Conservation (phyloP, 306 rosid species). For the Begonia loranthoides region DNA sequence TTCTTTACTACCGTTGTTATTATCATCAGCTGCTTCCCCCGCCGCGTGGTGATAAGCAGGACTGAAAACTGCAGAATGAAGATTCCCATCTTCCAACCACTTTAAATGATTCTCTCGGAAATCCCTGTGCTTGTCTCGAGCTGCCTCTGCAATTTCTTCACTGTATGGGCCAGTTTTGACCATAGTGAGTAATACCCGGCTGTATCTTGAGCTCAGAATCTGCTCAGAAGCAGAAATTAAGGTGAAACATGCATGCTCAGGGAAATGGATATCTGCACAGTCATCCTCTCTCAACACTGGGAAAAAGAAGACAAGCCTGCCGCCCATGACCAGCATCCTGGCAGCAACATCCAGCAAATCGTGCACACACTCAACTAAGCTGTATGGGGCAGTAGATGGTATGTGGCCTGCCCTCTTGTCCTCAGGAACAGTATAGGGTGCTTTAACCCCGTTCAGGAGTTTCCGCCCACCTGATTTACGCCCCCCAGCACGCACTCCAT, state of each 20-base stretch:
- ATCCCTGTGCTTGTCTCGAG: slow-evolving; percentile 48
- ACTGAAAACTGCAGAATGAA: slow-evolving; percentile 84
- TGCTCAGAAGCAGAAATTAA: slow-evolving; percentile 64
- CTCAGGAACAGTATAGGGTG: slow-evolving; percentile 72
- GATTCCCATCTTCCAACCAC: slow-evolving; percentile 95
- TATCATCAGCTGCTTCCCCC: slow-evolving; percentile 16
- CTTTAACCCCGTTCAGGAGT: slow-evolving; percentile 65
- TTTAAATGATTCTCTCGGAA: slow-evolving; percentile 83
- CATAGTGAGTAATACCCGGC: slow-evolving; percentile 82
- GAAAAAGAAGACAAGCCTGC: slow-evolving; percentile 91
- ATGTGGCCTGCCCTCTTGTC: slow-evolving; percentile 86
- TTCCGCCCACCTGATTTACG: slow-evolving; percentile 97
- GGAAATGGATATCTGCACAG: slow-evolving; percentile 33
- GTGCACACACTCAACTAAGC: slow-evolving; percentile 87
- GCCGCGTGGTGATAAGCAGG: slow-evolving; percentile 30
- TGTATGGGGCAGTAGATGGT: slow-evolving; percentile 87
- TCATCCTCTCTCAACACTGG: slow-evolving; percentile 85
- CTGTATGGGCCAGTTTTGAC: slow-evolving; percentile 57
- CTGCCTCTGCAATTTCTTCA: slow-evolving; percentile 60
- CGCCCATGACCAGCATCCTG: slow-evolving; percentile 60
- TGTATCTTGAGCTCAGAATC: slow-evolving; percentile 82
- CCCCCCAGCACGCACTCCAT: slow-evolving; percentile 99
- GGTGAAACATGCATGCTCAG: slow-evolving; percentile 68
- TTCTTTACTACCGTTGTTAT: slow-evolving; percentile 38
- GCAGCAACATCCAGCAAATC: slow-evolving; percentile 93